Base-by-base conservation (phyloP, 169 alveolate genomes). In the Plasmodium gallinaceum region DNA sequence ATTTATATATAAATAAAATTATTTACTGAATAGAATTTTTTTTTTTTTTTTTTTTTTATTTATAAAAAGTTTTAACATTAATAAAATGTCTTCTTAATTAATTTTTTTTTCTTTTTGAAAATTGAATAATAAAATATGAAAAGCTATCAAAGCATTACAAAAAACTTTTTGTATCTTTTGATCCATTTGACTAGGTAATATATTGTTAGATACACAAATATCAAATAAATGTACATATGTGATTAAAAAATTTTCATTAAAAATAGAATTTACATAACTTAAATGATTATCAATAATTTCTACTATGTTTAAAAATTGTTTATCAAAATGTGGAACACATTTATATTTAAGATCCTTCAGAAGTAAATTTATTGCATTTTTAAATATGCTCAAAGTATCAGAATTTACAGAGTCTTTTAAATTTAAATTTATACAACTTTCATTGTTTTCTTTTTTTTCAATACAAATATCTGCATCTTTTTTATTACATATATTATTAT, bases 141-240 rank as follows among this genome's bases (percentile, higher is more conserved):
- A 66, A 12, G 90, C 90, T 24, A 68, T 68, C 32, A 80, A 46
- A n/a, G 90, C 85, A 24, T 80, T 80, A 61, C 90, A 80, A 32
- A 80, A 80, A 42, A 80, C 71, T 26, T 60, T 68, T 48, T 80
- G 90, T n/a, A 80, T 45, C 22, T 68, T 65, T 16, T 32, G 71
- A 20, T 80, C 90, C 90, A 80, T 68, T 42, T 80, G 90, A n/a
- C 90, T 80, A 16, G 90, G 90, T 10, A 80, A 43, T 37, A 69
- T 80, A 80, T 80, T 80, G 32, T 80, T 80, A 32, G 90, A 68
- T 32, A 80, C 85, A 32, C 90, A 80, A 39, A 57, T 68, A 39
- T 80, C 90, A 48, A 80, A 80, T 32, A 80, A 57, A 26, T 80
- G 78, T n/a, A 80, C 85, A 68, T 68, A 80, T 14, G 83, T 68